phyloP scores from a whole-genome alignment of 2,329 filamentous ascomycete species.

The Fusarium liriodendri region DNA sequence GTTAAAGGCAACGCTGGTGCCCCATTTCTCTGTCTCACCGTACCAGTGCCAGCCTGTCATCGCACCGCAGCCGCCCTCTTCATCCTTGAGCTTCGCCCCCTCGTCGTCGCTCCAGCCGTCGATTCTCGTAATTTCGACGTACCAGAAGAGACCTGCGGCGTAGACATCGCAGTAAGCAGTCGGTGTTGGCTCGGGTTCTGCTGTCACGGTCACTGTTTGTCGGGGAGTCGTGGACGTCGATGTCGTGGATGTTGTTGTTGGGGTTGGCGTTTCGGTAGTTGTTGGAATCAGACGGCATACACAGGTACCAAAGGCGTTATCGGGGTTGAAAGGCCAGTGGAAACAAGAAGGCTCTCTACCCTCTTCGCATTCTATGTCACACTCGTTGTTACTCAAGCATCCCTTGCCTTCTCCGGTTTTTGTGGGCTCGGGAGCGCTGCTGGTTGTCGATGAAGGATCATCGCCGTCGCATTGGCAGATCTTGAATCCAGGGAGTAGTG shows the following conservation, averaged over 20 bases:
- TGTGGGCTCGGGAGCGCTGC: neutral
- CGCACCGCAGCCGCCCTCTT: neutral
- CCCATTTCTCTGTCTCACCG: neutral
- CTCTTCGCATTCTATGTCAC: neutral
- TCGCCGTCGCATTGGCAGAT: neutral
- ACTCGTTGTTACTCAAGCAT: neutral
- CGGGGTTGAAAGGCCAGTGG: neutral
- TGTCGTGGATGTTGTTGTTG: neutral
- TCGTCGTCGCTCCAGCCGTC: neutral
- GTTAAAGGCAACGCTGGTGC: neutral
- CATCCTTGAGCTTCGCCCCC: neutral
- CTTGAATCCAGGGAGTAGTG: neutral
- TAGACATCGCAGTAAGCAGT: neutral
- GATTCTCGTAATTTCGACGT: neutral
- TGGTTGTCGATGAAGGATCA: neutral
- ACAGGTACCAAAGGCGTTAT: neutral
- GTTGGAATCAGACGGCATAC: neutral
- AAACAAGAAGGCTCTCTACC: neutral
- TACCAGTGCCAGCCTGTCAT: neutral
- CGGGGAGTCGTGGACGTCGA: neutral
- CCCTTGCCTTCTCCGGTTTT: neutral
- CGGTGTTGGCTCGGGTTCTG: neutral
- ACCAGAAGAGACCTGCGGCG: neutral
- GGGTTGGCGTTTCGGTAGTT: neutral
- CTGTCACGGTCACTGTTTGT: neutral